Conservation (phyloP, 2,329 filamentous ascomycete genomes). For the Clonostachys byssicola region DNA sequence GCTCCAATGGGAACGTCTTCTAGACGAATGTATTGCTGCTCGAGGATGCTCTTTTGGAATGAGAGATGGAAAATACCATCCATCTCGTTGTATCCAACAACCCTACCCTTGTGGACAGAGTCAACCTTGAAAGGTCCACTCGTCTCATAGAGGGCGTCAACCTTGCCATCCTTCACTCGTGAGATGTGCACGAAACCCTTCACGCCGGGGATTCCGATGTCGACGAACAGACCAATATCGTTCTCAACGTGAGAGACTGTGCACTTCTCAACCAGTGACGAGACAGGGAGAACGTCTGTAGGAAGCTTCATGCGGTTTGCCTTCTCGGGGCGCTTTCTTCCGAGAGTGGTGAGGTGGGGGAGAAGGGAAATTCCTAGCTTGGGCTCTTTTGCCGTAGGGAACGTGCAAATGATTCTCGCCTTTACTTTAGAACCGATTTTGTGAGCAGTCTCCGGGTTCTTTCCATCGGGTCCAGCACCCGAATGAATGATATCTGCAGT, state of each 20-base stretch:
- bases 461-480: conserved; percentile 64
- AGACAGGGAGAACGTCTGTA: conserved; percentile 61
- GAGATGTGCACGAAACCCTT: conserved; percentile 95
- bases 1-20: conserved; percentile 84
- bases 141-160: conserved; percentile 74
- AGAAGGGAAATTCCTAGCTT: conserved; percentile 87
- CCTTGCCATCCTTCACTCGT: conserved; percentile 81
- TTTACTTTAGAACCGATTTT: conserved; percentile 82
- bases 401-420: conserved; percentile 83
- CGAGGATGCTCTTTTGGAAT: conserved; percentile 74
- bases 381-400: conserved; percentile 71
- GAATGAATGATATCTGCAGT: conserved; percentile 91
- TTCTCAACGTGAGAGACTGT: conserved; percentile 77
- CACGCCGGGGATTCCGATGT: conserved; percentile 59
- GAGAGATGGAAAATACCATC: conserved; percentile 86
- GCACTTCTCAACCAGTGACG: conserved; percentile 71
- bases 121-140: conserved; percentile 76
- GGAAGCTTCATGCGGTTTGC: conserved; percentile 40
- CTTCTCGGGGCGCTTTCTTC: conserved; percentile 30
- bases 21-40: conserved; percentile 85
- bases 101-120: conserved; percentile 73
- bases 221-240: conserved; percentile 76
- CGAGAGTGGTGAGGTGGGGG: conserved; percentile 72
- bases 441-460: conserved; percentile 72
- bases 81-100: conserved; percentile 82